Evolutionary conservation across 306 rosid species (phyloP), one percentile per base, ranked within the genome.

Genomic region (Hylodesmum podocarpum): DNA sequence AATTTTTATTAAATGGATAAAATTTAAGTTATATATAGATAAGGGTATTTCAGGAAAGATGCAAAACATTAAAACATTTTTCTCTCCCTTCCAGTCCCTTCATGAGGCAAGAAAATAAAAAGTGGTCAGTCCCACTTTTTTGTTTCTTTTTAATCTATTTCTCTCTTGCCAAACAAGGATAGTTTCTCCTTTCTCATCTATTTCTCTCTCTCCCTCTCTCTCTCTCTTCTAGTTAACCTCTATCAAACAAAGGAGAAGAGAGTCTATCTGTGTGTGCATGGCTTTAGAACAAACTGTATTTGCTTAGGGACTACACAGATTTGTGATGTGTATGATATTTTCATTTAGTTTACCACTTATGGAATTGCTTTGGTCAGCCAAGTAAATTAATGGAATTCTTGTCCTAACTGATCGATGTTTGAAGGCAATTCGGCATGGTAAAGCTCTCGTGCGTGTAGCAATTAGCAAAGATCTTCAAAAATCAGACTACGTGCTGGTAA

Each of bases 401-500:
- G 27, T 87, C 40, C 69, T 75, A 70, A 50, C 55, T 63, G 18
- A 70, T 53, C 72, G 81, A 72, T 80, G 64, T 22, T 68, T 88
- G 87, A 79, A 94, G 98, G 96, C 97, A 81, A 81, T 82, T 76
- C 88, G 84, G 72, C 90, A 78, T 73, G 98, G 98, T 75, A 89
- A 84, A 82, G 96, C 97, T 73, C 97, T 94, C 46, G 81, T 94
- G 80, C 92, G 88, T 79, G 41, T 92, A 71, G 81, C 95, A 80
- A 83, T 92, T 46, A 79, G 86, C 69, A 79, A 80, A 46, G 85
- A 79, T 66, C 92, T 78, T 4, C 86, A 82, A 81, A 94, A 90
- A 78, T 90, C 97, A 24, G 97, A 94, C 84, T 92, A 90, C 36
- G 50, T 87, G 79, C 94, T 94, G 87, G 98, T 94, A 86, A 72